These are phyloP conservation scores for Kurtzmaniella fragi DNA, from an alignment of 805 yeast genomes.

Conservation along the genomic window DNA sequence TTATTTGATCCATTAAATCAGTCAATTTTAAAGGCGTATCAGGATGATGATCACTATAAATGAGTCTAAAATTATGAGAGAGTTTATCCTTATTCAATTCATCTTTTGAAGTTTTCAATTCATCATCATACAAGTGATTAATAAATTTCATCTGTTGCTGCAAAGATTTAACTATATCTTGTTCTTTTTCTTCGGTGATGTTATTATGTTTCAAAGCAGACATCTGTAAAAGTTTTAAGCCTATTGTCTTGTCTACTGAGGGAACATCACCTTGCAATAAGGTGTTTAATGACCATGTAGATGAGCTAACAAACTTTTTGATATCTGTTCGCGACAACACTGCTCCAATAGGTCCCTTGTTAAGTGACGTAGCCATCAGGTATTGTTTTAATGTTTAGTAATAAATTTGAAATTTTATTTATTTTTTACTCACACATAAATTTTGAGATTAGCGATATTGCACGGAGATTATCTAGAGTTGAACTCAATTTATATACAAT, in stretches of 20 bases:
- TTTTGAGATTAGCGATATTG: no score
- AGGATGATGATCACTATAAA: constrained; percentile 28
- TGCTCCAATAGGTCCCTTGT: constrained; percentile 6
- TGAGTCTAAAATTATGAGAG: constrained; percentile 24
- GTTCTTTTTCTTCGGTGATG: constrained; percentile 13
- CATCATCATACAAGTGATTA: constrained; percentile 22
- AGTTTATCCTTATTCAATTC: constrained; percentile 13
- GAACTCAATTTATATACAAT: no score
- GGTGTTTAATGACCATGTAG: constrained; percentile 10
- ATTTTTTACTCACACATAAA: no score
- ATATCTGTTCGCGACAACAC: constrained; percentile 7
- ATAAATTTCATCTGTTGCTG: constrained; percentile 33
- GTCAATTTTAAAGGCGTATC: constrained; percentile 16
- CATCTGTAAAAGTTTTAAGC: constrained; percentile 22
- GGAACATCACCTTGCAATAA: background rate
- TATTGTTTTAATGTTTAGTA: background rate
- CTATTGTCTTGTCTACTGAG: constrained; percentile 6
- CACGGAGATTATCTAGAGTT: no score
- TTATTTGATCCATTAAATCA: constrained; percentile 11
- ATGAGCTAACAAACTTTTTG: constrained; percentile 2
- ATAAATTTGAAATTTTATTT: no score
- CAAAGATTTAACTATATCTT: constrained; percentile 19
- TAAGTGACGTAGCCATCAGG: constrained; percentile 2
- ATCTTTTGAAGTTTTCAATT: constrained; percentile 4
- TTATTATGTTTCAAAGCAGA: constrained; percentile 28